A percentile compares a stretch with the other conserved stretches of the same genome.
Evolutionary conservation across 805 yeast genomes (phyloP).

Genomic region (Candida xiaguanensis): DNA sequence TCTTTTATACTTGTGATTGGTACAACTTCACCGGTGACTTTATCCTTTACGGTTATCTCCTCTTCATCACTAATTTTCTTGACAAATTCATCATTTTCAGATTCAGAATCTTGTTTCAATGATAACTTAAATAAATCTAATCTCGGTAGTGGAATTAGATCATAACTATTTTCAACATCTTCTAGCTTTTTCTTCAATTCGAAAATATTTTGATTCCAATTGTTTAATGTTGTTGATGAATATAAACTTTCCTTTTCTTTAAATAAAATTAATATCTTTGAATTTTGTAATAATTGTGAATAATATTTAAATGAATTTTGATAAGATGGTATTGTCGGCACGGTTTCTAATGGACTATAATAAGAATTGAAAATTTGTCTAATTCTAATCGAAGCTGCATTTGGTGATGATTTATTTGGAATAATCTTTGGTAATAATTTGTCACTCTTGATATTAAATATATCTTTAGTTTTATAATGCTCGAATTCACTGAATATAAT

Average conservation of each 20-base stretch:
- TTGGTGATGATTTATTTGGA: not conserved
- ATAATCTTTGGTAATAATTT: not conserved
- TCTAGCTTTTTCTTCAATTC: constrained; percentile 4
- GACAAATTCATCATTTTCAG: constrained; percentile 12
- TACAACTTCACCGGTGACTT: not conserved
- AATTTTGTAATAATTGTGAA: constrained; percentile 12
- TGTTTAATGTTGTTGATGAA: constrained; percentile 13
- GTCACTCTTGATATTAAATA: not conserved
- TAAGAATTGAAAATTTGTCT: constrained; percentile 17
- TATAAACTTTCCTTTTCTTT: constrained; percentile 25
- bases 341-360: constrained; percentile 1
- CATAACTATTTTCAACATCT: no score
- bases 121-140: constrained; percentile 29
- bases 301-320: not conserved
- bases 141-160: not conserved
- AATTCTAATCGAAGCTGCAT: constrained; percentile 2
- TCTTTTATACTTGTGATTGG: not conserved
- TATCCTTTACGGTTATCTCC: constrained; percentile 8
- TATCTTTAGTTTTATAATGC: constrained; percentile 1
- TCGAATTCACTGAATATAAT: not conserved
- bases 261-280: constrained; percentile 30
- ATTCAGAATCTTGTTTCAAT: constrained; percentile 1
- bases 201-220: constrained; percentile 15
- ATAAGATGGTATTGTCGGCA: not conserved
- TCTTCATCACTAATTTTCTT: constrained; percentile 7